Percentiles rank a stretch among this genome's conserved stretches.
These are phyloP conservation scores for Microcyclospora pomicola DNA, from an alignment of 2,329 filamentous ascomycete species.

Conservation along the genomic window DNA sequence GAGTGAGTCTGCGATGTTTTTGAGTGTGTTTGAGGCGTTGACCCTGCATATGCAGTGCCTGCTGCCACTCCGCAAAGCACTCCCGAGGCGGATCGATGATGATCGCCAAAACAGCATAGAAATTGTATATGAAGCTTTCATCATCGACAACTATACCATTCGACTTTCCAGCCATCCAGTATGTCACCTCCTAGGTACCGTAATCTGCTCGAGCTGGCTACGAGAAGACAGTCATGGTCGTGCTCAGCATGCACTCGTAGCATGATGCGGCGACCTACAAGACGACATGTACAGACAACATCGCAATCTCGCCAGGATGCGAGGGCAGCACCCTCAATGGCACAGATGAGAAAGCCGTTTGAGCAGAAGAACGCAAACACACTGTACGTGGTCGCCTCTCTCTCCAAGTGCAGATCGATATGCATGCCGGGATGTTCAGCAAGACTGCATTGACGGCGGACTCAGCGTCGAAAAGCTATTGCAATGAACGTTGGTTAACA, in stretches of 20 bases:
- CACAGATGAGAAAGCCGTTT: slow-evolving; percentile 50
- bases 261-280: no score
- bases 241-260: slow-evolving; percentile 9
- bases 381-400: slow-evolving; percentile 33
- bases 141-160: background rate
- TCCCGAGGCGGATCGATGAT: background rate
- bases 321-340: slow-evolving; percentile 41
- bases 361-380: slow-evolving; percentile 54
- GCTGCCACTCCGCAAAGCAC: no score
- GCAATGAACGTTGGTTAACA: background rate
- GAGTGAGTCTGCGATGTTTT: background rate
- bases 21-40: no score
- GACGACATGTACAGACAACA: slow-evolving; percentile 18
- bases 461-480: slow-evolving; percentile 9
- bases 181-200: slow-evolving; percentile 20
- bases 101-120: background rate
- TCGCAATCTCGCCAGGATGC: slow-evolving; percentile 10
- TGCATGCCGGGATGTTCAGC: background rate
- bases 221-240: slow-evolving; percentile 10
- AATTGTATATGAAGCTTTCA: slow-evolving; percentile 9
- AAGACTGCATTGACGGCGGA: slow-evolving; percentile 1
- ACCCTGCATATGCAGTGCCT: no score
- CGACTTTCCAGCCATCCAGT: background rate
- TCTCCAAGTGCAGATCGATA: background rate
- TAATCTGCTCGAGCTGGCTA: slow-evolving; percentile 16